phyloP scores from a whole-genome alignment of 208 protist species.

The Trypanosoma lewisi region DNA sequence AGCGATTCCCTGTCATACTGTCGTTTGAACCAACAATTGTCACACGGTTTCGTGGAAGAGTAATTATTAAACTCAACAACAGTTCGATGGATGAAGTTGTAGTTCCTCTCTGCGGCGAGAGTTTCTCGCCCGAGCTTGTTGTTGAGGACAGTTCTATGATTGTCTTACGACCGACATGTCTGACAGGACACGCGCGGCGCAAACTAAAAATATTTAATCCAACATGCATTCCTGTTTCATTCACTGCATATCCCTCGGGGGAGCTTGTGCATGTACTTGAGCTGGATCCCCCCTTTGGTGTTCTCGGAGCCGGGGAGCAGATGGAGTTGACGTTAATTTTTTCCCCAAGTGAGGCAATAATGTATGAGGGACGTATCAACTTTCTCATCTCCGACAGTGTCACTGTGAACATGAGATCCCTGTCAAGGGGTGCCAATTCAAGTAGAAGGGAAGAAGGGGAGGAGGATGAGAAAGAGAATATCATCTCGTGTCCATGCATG shows the following conservation, averaged over 20 bases:
- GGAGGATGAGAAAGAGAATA: constrained; percentile 23
- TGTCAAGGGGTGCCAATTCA: no score
- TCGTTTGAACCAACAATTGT: constrained; percentile 47
- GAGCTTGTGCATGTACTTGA: constrained; percentile 42
- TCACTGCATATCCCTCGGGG: constrained; percentile 46
- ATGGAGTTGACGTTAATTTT: constrained; percentile 53
- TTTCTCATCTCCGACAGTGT: constrained; percentile 40
- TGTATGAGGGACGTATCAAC: constrained; percentile 57
- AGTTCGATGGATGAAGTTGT: constrained; percentile 29
- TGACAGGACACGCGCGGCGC: constrained; percentile 58
- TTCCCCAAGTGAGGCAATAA: constrained; percentile 42
- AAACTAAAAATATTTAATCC: constrained; percentile 71
- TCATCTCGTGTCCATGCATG: constrained; percentile 34
- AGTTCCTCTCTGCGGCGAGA: constrained; percentile 60
- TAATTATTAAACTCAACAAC: constrained; percentile 39
- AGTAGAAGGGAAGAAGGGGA: neutral
- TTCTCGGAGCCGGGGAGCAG: constrained; percentile 50
- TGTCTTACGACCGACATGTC: constrained; percentile 69
- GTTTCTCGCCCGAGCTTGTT: constrained; percentile 34
- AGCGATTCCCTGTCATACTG: constrained; percentile 52
- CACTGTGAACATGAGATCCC: constrained; percentile 2
- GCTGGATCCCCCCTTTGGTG: constrained; percentile 57
- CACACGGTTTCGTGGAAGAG: constrained; percentile 50
- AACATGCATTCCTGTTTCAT: constrained; percentile 66
- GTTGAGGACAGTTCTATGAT: constrained; percentile 39